Base-by-base conservation (phyloP, 345 rosid genomes). In the Noccaea caerulescens region DNA sequence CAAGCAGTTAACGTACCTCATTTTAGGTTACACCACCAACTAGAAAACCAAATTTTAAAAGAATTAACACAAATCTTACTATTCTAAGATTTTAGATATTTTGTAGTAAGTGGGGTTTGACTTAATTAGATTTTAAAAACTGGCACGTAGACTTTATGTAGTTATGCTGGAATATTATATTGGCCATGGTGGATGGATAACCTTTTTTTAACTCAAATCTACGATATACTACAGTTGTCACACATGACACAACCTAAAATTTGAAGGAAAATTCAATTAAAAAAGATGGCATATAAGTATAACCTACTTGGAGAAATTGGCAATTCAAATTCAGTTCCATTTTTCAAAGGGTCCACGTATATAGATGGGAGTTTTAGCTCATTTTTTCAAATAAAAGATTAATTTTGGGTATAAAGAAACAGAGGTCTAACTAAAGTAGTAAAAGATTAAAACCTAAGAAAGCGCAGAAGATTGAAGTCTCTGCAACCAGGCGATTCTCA, bases 401-500 rank as follows among this genome's bases (percentile, higher is more conserved):
- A 23, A 30, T 47, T 44, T 46, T 51, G n/a, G 52, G 37, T 72
- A 36, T 36, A 55, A 34, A 54, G 43, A 58, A 46, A n/a, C 47
- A 51, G 20, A 62, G 54, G 57, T 63, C 23, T 20, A 20, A 20
- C 23, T 20, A 20, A 20, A 20, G 23, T 20, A 20, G 16, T 34
- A 1, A 10, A 42, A 43, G 6, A 27, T 13, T 30, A 1, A 5
- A 8, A 51, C 12, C 41, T 63, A 72, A 20, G 60, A 14, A 10
- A 66, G 63, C 51, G 69, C 66, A 58, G 69, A 68, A 12, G 77
- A 51, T 37, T 53, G 82, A 63, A 77, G 83, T 45, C 87, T 73
- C 70, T 56, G 78, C 77, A 81, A 69, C 89, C 87, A 85, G 4
- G 85, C 75, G 7, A 83, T 68, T 56, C 77, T 80, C 50, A 81